Evolutionary conservation across 805 yeast species (phyloP), one percentile per base, ranked within the genome.

Genomic region (Yamadazyma nakazawae): DNA sequence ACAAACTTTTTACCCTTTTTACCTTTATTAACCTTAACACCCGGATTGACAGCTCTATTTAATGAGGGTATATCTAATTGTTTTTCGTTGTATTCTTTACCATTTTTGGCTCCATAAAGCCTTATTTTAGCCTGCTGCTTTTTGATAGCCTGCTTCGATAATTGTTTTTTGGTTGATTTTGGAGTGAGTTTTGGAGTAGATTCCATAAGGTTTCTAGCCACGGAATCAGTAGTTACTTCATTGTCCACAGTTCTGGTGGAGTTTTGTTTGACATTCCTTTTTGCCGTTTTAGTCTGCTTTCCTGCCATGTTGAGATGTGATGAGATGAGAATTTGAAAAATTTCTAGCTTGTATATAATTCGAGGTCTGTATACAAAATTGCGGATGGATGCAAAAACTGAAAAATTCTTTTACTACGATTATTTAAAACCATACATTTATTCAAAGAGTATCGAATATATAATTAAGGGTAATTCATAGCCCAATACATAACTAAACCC

Each of bases 1-100:
- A 87, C 78, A 61, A 87, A 85, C 58, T 82, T 83, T 69, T 87
- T 87, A 34, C 94, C 94, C 62, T 91, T 91, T 68, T 92, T 92
- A 40, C 97, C 97, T 55, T 75, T 78, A 58, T 81, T 82, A 50
- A 80, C 81, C 42, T 85, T 70, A 7, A 72, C 84, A 34, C 98
- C 98, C 0, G 98, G 97, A 40, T 81, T 78, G 30, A 91, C 76
- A 3, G 97, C 88, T 54, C 79, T 84, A 64, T 92, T 92, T 59
- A 92, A 74, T 21, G 76, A 74, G 25, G 97, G 97, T 31, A 91
- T 70, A 37, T 85, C 81, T 34, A 91, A 71, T 56, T 90, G 96
- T 50, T 82, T 84, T 54, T 91, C 97, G 10, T 81, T 74, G 59
- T 83, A 88, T 48, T 71, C 80, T 51, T 74, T 73, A 28, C 79